A percentile compares a stretch with the other conserved stretches of the same genome.
These are phyloP conservation scores for Boletus calvinii DNA, from an alignment of 1,284 basidiomycete genomes.

Conservation along the genomic window DNA sequence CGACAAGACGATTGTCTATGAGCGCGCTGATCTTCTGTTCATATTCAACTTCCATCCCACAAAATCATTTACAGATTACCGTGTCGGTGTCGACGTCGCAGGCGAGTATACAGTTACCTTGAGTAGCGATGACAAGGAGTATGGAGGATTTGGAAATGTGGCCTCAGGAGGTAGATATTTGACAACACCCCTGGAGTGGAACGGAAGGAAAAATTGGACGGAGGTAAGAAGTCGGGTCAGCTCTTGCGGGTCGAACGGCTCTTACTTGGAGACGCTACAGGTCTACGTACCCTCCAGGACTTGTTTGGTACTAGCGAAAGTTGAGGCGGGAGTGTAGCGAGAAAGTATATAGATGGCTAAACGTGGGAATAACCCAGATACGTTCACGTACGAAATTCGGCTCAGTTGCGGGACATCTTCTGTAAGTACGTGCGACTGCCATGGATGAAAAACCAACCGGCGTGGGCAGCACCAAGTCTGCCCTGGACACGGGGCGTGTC, in stretches of 20 bases:
- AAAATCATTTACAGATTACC: conserved; percentile 89
- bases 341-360: too few relatives aligned
- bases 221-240: conserved; percentile 55
- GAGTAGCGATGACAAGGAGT: conserved; percentile 82
- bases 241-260: not conserved
- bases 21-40: conserved; percentile 90
- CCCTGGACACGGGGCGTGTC: not conserved
- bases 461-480: conserved; percentile 4
- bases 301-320: conserved; percentile 67
- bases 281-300: conserved; percentile 79
- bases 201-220: conserved; percentile 83
- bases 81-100: conserved; percentile 82
- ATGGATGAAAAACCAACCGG: conserved; percentile 24
- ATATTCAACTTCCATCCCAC: conserved; percentile 96
- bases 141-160: conserved; percentile 89
- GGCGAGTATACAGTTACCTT: conserved; percentile 88
- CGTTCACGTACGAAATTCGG: not conserved
- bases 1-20: conserved; percentile 93
- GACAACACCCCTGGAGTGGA: conserved; percentile 91
- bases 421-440: not conserved
- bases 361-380: too few relatives aligned
- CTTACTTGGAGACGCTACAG: conserved; percentile 39
- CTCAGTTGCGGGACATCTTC: not conserved
- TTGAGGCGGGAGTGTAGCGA: conserved; percentile 1
- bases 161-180: conserved; percentile 65